Percentiles rank a stretch among this genome's conserved stretches.
These are phyloP conservation scores for Lentinula boryana DNA, from an alignment of 768 basidiomycete species.

Conservation along the genomic window DNA sequence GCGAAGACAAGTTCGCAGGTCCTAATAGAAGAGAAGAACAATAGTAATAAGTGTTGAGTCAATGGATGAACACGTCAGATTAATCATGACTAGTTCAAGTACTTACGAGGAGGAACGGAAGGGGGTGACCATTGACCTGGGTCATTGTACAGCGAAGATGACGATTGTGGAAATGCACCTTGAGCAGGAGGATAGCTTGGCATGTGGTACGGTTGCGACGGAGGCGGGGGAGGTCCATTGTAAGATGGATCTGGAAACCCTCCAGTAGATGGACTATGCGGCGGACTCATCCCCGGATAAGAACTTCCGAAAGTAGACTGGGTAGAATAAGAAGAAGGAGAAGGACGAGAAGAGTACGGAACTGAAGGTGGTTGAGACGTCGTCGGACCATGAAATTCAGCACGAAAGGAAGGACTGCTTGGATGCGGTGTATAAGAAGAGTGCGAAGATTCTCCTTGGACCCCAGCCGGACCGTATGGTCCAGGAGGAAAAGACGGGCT, in stretches of 20 bases:
- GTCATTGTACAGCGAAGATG: not conserved
- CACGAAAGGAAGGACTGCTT: not conserved
- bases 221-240: not conserved
- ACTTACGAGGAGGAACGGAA: conserved; percentile 32
- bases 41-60: not conserved
- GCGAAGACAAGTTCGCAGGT: not conserved
- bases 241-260: not conserved
- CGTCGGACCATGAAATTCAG: conserved; percentile 2
- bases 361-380: not conserved
- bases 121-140: conserved; percentile 19
- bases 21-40: not conserved
- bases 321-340: not conserved
- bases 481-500: not conserved
- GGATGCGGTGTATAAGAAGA: not conserved
- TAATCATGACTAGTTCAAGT: not conserved
- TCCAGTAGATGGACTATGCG: not conserved
- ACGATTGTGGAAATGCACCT: not conserved
- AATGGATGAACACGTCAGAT: conserved; percentile 5
- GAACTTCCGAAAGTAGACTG: conserved; percentile 6
- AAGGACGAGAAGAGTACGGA: conserved; percentile 6
- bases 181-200: not conserved
- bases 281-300: conserved; percentile 3
- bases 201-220: conserved; percentile 3
- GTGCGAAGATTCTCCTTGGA: not conserved
- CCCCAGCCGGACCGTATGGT: not conserved